A percentile compares a stretch with the other conserved stretches of the same genome.
These are phyloP conservation scores for Neofusicoccum ribis DNA, from an alignment of 2,329 filamentous ascomycete genomes.

Conservation along the genomic window DNA sequence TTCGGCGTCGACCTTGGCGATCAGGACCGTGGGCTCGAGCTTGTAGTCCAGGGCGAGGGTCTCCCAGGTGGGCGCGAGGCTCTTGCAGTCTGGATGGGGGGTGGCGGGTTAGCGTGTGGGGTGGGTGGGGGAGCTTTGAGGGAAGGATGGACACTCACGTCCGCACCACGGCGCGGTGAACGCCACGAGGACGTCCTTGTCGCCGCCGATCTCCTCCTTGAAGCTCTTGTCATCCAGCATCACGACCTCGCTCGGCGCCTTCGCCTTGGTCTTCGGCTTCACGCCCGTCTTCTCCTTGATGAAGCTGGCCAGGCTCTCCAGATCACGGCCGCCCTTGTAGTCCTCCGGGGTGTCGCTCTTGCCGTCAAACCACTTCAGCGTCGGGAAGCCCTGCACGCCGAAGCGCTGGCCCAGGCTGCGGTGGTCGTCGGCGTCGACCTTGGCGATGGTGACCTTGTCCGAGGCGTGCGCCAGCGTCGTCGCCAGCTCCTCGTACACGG, in stretches of 20 bases:
- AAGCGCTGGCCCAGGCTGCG: conserved; percentile 81
- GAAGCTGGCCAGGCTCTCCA: conserved; percentile 81
- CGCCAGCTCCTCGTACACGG: conserved; percentile 89
- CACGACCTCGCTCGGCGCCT: conserved; percentile 71
- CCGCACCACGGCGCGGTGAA: conserved; percentile 99
- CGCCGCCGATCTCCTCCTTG: conserved; percentile 72
- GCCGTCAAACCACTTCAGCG: conserved; percentile 96
- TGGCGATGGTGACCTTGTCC: conserved; percentile 81
- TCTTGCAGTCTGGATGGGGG: conserved; percentile 80
- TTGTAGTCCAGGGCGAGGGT: conserved; percentile 78
- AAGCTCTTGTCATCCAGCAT: conserved; percentile 81
- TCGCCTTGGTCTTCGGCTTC: conserved; percentile 73
- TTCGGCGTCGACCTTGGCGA: conserved; percentile 96
- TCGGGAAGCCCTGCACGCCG: conserved; percentile 91
- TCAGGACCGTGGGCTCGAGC: conserved; percentile 73
- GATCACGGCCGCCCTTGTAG: conserved; percentile 82
- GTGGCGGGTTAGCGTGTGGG: too few relatives aligned
- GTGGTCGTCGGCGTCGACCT: conserved; percentile 93
- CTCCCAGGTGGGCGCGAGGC: conserved; percentile 87
- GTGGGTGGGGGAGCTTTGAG: background rate
- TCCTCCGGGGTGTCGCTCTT: conserved; percentile 83
- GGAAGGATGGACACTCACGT: conserved; percentile 63
- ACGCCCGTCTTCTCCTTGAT: conserved; percentile 84
- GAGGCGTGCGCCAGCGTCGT: conserved; percentile 69
- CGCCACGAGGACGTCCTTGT: conserved; percentile 89